A percentile compares a stretch with the other conserved stretches of the same genome.
Evolutionary conservation across 441 rosid species (phyloP).

Genomic region (Syzygium malaccense): DNA sequence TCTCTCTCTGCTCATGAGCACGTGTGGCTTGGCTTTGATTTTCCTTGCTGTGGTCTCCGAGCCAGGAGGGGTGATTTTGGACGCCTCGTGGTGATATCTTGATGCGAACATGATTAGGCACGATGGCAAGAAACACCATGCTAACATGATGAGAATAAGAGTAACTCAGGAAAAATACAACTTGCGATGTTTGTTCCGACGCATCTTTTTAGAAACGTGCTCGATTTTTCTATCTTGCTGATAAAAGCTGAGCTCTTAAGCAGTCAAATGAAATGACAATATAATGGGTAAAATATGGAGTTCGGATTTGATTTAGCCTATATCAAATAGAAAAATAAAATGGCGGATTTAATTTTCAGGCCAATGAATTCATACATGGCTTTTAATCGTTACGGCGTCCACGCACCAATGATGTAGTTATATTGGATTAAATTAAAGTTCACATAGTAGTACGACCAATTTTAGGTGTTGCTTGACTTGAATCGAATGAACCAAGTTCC

Average conservation of each 20-base stretch:
- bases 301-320: neutral
- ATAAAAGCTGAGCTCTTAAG: neutral
- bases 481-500: neutral
- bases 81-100: neutral
- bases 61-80: neutral
- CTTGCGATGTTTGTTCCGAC: neutral
- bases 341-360: neutral
- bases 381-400: neutral
- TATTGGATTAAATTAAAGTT: neutral
- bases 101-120: neutral
- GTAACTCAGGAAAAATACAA: neutral
- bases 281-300: neutral
- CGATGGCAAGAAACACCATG: neutral
- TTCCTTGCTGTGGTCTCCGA: neutral
- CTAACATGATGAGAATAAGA: neutral
- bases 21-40: slow-evolving; percentile 11
- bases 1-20: slow-evolving; percentile 13
- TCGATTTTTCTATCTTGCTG: neutral
- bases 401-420: neutral
- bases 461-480: fast-evolving
- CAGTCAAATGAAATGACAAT: neutral
- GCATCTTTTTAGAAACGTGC: neutral
- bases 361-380: neutral
- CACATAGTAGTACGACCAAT: neutral
- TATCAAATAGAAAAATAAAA: neutral